phyloP scores from a whole-genome alignment of 2,329 filamentous ascomycete genomes.

The Penicillium sp. region DNA sequence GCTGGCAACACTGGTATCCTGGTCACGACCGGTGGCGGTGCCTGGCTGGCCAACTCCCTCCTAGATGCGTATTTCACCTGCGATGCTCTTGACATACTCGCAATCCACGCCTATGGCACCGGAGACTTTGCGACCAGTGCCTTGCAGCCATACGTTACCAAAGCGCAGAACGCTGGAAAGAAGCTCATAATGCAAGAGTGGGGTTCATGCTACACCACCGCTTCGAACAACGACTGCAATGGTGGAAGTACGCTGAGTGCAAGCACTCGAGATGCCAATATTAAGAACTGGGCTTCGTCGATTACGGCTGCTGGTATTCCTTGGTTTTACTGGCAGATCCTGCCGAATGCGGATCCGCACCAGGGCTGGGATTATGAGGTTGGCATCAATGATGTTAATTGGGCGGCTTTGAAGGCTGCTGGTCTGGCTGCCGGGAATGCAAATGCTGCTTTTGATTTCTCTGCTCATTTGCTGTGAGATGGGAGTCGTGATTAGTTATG shows the following conservation, averaged over 20 bases:
- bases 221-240: constrained; percentile 32
- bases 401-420: constrained; percentile 22
- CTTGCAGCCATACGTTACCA: constrained; percentile 27
- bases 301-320: constrained; percentile 36
- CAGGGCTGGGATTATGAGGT: constrained; percentile 38
- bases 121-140: constrained; percentile 27
- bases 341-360: constrained; percentile 36
- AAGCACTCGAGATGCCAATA: constrained; percentile 28
- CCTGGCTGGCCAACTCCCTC: constrained; percentile 1
- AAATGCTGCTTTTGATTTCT: constrained; percentile 4
- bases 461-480: constrained; percentile 1
- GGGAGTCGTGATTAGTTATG: neutral
- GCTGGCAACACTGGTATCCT: constrained; percentile 1
- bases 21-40: constrained; percentile 3
- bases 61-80: neutral
- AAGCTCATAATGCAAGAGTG: constrained; percentile 39
- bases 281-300: constrained; percentile 28
- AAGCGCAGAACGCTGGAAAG: constrained; percentile 31
- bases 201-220: constrained; percentile 34
- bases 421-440: neutral
- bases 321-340: constrained; percentile 40
- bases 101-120: constrained; percentile 29
- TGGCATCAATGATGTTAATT: constrained; percentile 29
- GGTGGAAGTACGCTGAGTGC: neutral
- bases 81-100: neutral